phyloP scores from a whole-genome alignment of 225 moss, liverwort and hornwort genomes.

The Climacium dendroides region DNA sequence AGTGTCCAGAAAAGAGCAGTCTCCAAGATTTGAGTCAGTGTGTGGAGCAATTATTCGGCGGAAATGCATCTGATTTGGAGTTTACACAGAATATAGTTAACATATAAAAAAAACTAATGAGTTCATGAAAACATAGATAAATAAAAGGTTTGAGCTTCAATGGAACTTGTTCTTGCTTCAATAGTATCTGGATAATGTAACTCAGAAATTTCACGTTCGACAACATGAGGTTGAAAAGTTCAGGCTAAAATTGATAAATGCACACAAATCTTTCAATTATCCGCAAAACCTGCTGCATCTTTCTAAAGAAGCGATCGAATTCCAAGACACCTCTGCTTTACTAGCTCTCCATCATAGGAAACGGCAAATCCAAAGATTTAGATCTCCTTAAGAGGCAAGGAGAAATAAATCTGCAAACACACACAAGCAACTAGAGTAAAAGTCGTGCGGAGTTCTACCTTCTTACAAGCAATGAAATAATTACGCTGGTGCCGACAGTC shows the following conservation, averaged over 20 bases:
- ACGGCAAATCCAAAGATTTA: not conserved
- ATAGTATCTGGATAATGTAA: not conserved
- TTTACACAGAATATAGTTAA: not conserved
- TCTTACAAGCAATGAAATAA: slow-evolving; percentile 94
- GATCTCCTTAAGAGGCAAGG: not conserved
- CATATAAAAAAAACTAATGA: not conserved
- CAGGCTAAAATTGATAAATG: not conserved
- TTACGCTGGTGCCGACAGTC: slow-evolving; percentile 90
- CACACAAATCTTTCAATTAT: not conserved
- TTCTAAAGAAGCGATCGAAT: not conserved
- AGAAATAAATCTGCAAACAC: not conserved
- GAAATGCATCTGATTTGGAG: slow-evolving; percentile 74
- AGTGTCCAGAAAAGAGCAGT: slow-evolving; percentile 97
- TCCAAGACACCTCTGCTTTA: not conserved
- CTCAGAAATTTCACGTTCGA: not conserved
- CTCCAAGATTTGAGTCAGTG: slow-evolving; percentile 90
- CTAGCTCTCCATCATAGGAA: not conserved
- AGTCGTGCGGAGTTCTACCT: slow-evolving; percentile 21
- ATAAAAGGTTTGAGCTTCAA: not conserved
- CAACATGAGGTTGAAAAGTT: not conserved
- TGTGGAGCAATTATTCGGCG: slow-evolving; percentile 95
- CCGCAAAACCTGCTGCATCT: not conserved
- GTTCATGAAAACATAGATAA: not conserved
- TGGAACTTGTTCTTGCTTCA: not conserved
- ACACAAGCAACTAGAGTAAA: not conserved